Evolutionary conservation across 805 yeast species (phyloP), one percentile per base, ranked within the genome.

Genomic region (Brettanomyces anomalus): DNA sequence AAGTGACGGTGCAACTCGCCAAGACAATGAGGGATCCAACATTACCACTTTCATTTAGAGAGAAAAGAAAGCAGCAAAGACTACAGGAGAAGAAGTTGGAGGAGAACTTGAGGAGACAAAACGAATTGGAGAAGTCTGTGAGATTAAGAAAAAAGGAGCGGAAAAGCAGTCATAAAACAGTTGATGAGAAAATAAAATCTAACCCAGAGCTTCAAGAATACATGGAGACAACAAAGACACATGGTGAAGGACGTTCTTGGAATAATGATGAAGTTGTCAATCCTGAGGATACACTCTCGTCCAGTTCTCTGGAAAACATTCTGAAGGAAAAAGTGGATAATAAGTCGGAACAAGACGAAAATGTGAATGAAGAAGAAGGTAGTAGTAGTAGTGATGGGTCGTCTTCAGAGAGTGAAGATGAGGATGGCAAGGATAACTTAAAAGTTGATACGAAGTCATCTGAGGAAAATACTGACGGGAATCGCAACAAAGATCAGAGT

Each of bases 1-100:
- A 74, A 51, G 73, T 93, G 16, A 79, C 77, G 37, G 97, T 93
- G 13, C 77, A 77, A 33, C 55, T 82, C 42, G 98, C 98, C 2
- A 86, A 85, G 63, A 74, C 90, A 34, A 81, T 86, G 64, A 80
- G 85, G 31, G 96, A 88, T 61, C 89, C 94, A 3, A 67, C 68
- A 13, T 88, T 87, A 5, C 93, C 94, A 17, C 67, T 76, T 46
- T 76, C 89, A 0, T 67, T 72, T 72, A 75, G 66, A 47, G 76
- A 74, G 43, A 76, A 67, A 60, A 69, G 65, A 43, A 62, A 71
- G 46, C 46, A 56, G 44, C 66, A 70, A n/a, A 83, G 77, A 49
- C 79, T 71, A 34, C 66, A 72, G 48, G 52, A 75, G 10, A 61
- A 64, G 49, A 68, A 67, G 45, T 65, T 72, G 36, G 77, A 79